These are phyloP conservation scores for Phalaenopsis hybrid DNA, from an alignment of 116 monocot species.

Conservation along the genomic window DNA sequence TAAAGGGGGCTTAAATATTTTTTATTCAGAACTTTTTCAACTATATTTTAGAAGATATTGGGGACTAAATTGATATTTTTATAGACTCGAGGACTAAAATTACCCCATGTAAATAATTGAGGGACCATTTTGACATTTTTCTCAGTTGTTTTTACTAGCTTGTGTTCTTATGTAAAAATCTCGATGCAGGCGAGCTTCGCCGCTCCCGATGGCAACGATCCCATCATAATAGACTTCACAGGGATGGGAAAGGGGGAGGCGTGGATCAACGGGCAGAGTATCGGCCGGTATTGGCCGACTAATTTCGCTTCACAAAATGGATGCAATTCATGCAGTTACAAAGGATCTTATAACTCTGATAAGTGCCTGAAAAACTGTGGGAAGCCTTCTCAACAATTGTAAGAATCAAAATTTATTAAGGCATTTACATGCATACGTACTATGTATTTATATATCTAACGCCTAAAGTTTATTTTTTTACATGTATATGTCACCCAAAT, in stretches of 20 bases:
- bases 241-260: constrained; percentile 94
- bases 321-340: constrained; percentile 67
- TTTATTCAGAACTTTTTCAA: too few relatives aligned
- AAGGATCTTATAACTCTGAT: constrained; percentile 41
- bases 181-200: constrained; percentile 57
- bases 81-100: too few relatives aligned
- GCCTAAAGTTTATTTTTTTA: too few relatives aligned
- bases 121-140: too few relatives aligned
- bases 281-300: constrained; percentile 89
- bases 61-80: too few relatives aligned
- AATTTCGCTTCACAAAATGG: constrained; percentile 52
- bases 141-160: not conserved
- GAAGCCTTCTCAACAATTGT: constrained; percentile 70
- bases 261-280: constrained; percentile 93
- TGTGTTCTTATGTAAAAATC: not conserved
- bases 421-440: too few relatives aligned
- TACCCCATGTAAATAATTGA: too few relatives aligned
- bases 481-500: too few relatives aligned
- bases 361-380: constrained; percentile 82
- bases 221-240: constrained; percentile 75
- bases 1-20: too few relatives aligned
- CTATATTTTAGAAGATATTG: too few relatives aligned
- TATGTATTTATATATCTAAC: too few relatives aligned
- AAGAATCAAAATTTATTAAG: constrained; percentile 4
- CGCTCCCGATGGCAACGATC: constrained; percentile 65